A percentile compares a stretch with the other conserved stretches of the same genome.
Evolutionary conservation across 768 basidiomycete genomes (phyloP).

Genomic region (Suillus placidus): DNA sequence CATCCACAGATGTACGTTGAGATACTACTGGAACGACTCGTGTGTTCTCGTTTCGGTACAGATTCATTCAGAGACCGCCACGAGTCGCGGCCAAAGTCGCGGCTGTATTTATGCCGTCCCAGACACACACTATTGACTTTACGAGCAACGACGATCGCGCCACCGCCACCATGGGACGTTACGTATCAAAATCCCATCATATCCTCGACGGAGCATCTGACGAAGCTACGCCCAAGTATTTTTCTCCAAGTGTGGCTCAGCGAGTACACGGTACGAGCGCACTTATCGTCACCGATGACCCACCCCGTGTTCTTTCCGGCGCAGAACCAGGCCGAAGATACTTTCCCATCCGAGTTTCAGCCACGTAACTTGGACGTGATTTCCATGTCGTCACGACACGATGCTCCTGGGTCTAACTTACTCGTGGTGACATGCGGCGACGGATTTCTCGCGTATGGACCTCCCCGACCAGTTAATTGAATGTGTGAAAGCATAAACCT

Average conservation of each 20-base stretch:
- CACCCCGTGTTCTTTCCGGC: neutral
- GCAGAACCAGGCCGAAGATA: neutral
- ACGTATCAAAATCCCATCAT: neutral
- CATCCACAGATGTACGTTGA: neutral
- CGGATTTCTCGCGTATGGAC: neutral
- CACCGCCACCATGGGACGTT: neutral
- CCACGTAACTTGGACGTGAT: slow-evolving; percentile 1
- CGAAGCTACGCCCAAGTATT: neutral
- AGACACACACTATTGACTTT: neutral
- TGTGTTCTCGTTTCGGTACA: neutral
- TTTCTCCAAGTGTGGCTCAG: neutral
- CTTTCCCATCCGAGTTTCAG: neutral
- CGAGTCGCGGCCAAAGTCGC: neutral
- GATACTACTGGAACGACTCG: neutral
- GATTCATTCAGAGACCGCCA: neutral
- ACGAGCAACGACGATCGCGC: neutral
- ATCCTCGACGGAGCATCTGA: neutral
- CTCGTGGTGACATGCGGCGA: neutral
- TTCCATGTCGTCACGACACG: neutral
- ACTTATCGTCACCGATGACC: neutral
- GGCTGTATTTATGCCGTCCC: neutral
- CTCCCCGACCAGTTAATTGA: neutral
- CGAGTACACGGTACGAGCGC: neutral
- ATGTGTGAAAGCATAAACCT: slow-evolving; percentile 3
- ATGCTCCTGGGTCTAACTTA: neutral